Evolutionary conservation across 257 asterid species (phyloP), one percentile per base, ranked within the genome.

Genomic region (Lycium ferocissimum): DNA sequence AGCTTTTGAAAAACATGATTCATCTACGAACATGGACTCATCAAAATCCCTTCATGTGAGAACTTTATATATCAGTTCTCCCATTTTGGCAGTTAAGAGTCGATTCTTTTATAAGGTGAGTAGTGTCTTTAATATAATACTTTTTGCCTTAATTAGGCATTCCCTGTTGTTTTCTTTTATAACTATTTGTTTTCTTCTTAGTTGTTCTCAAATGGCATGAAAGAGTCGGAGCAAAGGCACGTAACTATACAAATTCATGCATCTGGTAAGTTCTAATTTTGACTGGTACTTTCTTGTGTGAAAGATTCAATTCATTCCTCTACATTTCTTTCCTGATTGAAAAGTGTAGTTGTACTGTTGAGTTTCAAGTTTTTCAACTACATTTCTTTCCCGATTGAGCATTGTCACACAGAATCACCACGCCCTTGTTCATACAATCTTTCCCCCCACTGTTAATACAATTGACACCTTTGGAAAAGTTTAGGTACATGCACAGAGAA

Each of bases 41-140:
- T 83, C 91, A 13, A 85, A 83, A 37, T 84, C 86, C 58, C 71
- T 87, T 69, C 89, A 33, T 79, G 92, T 93, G 61, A 91, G 88
- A 91, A 92, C 92, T 37, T 59, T 96, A 73, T 94, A 93, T 90
- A 92, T 94, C 62, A 93, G 98, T 91, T 94, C 99, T 80, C 98
- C 97, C 72, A 93, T 96, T 82, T 90, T 96, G 90, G 99, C 97
- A 49, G 99, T 94, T 65, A 92, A 91, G 86, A 96, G 99, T 84
- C 94, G 92, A 4, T 93, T 92, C 82, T 96, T 93, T 87, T 93
- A 90, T 49, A 94, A 94, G 90, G 99, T 93, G 66, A 54, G 85
- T n/a, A n/a, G 53, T 26, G 7, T 86, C 51, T 69, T 72, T 43
- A 12, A 63, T 85, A 17, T 53, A 10, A 33, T 43, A 51, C 38